Evolutionary conservation across 1,139 yeast species (phyloP), one percentile per base, ranked within the genome.

Genomic region (Taphrina flavorubra): DNA sequence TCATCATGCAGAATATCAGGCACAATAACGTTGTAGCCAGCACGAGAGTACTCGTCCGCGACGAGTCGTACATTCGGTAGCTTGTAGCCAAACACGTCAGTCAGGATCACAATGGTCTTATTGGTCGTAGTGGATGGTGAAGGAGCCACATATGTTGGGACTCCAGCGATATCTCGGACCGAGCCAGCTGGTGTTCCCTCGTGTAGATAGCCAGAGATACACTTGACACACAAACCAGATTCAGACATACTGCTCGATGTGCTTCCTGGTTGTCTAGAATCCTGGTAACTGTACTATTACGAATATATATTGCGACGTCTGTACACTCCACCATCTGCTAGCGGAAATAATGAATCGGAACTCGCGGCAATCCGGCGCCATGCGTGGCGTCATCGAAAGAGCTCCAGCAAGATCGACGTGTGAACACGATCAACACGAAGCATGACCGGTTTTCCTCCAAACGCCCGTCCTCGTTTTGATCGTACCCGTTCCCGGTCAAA

Each of bases 21-120:
- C 25, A 68, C 51, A 51, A 67, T 55, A 18, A 55, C 68, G 14
- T 57, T 56, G 60, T 51, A 70, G 13, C 58, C 67, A 16, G 71
- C 72, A 34, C 69, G 49, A 11, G 72, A 70, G 53, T 69, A 70
- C 16, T 67, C 60, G 68, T 70, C 72, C 1, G 72, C 72, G 44
- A 70, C 56, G 40, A 70, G 61, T 20, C 71, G 60, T 53, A 68
- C 31, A 47, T 70, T 70, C 14, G 68, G 65, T 10, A 70, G 31
- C 39, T 44, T 55, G 70, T 70, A 69, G 4, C 72, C 72, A 56
- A 70, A 70, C 55, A 70, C 40, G 36, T 70, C 72, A 14, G 70
- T 51, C 31, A 69, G n/a, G 46, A 67, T 16, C 34, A 70, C 51
- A 53, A 70, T 65, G 31, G 62, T 60, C 36, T 36, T 16, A 25